Percentiles rank a stretch among this genome's conserved stretches.
phyloP scores from a whole-genome alignment of 495 filamentous ascomycete species.

The Penicillium macrosclerotiorum region DNA sequence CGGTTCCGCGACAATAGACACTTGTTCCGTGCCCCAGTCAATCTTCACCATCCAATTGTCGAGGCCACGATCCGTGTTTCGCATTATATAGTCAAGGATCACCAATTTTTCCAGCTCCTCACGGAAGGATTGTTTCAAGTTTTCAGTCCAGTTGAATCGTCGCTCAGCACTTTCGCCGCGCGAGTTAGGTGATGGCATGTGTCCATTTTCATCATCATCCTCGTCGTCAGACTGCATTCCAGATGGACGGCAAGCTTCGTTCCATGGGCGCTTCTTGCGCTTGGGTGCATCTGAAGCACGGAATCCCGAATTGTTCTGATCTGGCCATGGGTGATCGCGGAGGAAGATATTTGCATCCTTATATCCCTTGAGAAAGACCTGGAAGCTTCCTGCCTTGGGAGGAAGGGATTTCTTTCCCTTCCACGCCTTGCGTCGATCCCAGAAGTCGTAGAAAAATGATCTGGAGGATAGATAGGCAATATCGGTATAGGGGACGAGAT shows the following conservation, averaged over 20 bases:
- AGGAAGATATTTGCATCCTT: constrained; percentile 96
- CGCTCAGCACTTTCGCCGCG: constrained; percentile 48
- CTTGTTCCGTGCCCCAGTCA: constrained; percentile 76
- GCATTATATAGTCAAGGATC: constrained; percentile 98
- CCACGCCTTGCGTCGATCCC: constrained; percentile 87
- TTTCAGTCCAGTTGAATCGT: constrained; percentile 83
- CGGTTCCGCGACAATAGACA: constrained; percentile 81
- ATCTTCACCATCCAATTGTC: constrained; percentile 99
- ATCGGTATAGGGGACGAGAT: constrained; percentile 94
- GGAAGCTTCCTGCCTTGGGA: constrained; percentile 90
- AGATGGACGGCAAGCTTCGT: constrained; percentile 78
- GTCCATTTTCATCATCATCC: constrained; percentile 64
- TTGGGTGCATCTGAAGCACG: constrained; percentile 66
- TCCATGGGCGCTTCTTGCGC: constrained; percentile 76
- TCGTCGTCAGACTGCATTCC: constrained; percentile 64
- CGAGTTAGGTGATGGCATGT: constrained; percentile 40
- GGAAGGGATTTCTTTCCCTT: constrained; percentile 85
- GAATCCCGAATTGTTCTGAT: constrained; percentile 78
- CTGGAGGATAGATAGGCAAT: constrained; percentile 93
- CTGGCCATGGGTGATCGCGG: constrained; percentile 96
- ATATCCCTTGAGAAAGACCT: constrained; percentile 94
- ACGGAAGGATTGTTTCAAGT: constrained; percentile 84
- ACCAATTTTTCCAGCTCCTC: constrained; percentile 97
- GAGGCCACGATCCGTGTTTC: constrained; percentile 93
- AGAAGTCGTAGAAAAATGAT: constrained; percentile 97